Conservation (phyloP, 345 rosid genomes). For the Acer campestre region DNA sequence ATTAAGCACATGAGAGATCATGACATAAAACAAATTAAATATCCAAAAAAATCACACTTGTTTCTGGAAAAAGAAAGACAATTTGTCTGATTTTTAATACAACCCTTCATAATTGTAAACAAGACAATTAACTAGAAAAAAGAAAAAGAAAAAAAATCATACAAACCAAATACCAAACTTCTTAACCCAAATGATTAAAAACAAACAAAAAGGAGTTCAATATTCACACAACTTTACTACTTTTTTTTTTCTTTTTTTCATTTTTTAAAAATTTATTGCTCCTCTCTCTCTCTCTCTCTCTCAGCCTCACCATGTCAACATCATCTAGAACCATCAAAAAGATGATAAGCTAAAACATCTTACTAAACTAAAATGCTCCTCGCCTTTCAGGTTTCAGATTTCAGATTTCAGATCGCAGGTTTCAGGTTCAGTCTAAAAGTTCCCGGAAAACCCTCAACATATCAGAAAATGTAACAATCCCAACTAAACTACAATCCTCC, state of each 20-base stretch:
- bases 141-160: not conserved
- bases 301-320: slow-evolving; percentile 15
- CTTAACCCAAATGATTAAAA: slow-evolving; percentile 2
- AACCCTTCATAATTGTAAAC: no score
- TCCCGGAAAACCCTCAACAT: slow-evolving; percentile 73
- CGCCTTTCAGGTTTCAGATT: not conserved
- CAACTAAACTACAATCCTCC: slow-evolving; percentile 70
- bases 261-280: not conserved
- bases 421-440: slow-evolving; percentile 34
- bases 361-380: not conserved
- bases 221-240: slow-evolving; percentile 16
- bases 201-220: not conserved
- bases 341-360: slow-evolving; percentile 21
- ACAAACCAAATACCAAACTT: not conserved
- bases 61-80: not conserved
- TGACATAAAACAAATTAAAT: not conserved
- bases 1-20: not conserved
- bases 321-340: slow-evolving; percentile 9
- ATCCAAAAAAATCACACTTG: not conserved
- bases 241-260: not conserved
- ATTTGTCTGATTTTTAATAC: not conserved
- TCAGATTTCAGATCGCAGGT: not conserved
- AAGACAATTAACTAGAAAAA: not conserved
- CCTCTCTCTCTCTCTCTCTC: not conserved
- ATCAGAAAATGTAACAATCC: slow-evolving; percentile 73